Base-by-base conservation (phyloP, 306 rosid genomes). In the Begonia loranthoides region DNA sequence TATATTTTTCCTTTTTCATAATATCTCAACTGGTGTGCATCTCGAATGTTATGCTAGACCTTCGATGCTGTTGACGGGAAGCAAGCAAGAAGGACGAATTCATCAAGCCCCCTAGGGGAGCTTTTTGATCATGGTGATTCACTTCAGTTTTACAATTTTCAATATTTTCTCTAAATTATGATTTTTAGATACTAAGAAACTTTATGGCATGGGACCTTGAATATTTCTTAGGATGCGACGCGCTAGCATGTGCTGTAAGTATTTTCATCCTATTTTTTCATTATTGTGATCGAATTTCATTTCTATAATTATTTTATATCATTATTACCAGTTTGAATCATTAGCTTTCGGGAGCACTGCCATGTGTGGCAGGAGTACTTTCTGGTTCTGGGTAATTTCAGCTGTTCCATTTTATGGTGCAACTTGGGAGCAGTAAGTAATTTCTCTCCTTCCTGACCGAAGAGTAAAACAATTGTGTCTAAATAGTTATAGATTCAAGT, bases 41-140 rank as follows among this genome's bases (percentile, higher is more conserved):
- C 36, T 28, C 36, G 36, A 28, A 0, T 1, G 36, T 3, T 39
- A 45, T 71, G 52, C 54, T 60, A 92, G 96, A 83, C 99, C 54
- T 87, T 92, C 75, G 99, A 92, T 70, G 96, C 94, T 56, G 96
- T 87, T 71, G 99, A 92, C 66, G 99, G 96, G 62, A 92, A 92
- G 74, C 99, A 92, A 92, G 96, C 99, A 47, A 72, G 99, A 57
- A 79, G 96, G 47, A 92, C 99, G 55, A 87, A 56, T 75, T 92
- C 99, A 68, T 83, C 96, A 1, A 92, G 99, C 65, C 99, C 99
- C 52, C 55, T 92, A 49, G 99, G 99, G 60, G 99, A 87, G 77
- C 85, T 86, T 57, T 92, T 92, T 62, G 99, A 87, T 68, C 96
- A 92, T 69, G 96, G 99, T 92, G 62, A 69, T 62, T 60, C 61